Evolutionary conservation across 148 eudicot genomes (phyloP).

Genomic region (Silene uniflora): DNA sequence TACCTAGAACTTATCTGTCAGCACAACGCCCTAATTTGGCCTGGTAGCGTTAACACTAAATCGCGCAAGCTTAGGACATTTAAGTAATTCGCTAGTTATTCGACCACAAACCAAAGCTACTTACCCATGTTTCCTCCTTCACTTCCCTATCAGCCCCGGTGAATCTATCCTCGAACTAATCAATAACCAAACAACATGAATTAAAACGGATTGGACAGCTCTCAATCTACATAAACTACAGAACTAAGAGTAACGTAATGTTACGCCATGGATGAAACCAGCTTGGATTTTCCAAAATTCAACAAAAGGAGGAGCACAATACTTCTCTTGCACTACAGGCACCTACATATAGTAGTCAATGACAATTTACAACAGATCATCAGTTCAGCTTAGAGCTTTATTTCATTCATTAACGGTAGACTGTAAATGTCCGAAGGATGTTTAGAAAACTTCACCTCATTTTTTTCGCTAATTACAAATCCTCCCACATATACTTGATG

Average conservation of each 20-base stretch:
- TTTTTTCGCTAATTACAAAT: slow-evolving; percentile 63
- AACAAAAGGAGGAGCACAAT: slow-evolving; percentile 44
- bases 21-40: too few relatives aligned
- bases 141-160: slow-evolving; percentile 88
- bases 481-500: slow-evolving; percentile 89
- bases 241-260: background rate
- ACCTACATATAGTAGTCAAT: slow-evolving; percentile 34
- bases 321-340: slow-evolving; percentile 86
- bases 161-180: slow-evolving; percentile 75
- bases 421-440: slow-evolving; percentile 1
- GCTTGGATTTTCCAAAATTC: slow-evolving; percentile 90
- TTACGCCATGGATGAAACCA: slow-evolving; percentile 77
- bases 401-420: background rate
- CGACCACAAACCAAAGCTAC: background rate
- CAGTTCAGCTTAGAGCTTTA: background rate
- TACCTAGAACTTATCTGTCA: too few relatives aligned
- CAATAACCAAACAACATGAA: slow-evolving; percentile 12
- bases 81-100: too few relatives aligned
- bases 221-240: background rate
- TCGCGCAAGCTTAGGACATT: too few relatives aligned
- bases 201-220: background rate
- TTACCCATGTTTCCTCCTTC: slow-evolving; percentile 90
- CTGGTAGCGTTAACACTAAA: too few relatives aligned
- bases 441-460: slow-evolving; percentile 40
- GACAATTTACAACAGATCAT: background rate